Evolutionary conservation across 1,284 basidiomycete species (phyloP), one percentile per base, ranked within the genome.

Genomic region (Ceratorhiza oryzae-sativae): DNA sequence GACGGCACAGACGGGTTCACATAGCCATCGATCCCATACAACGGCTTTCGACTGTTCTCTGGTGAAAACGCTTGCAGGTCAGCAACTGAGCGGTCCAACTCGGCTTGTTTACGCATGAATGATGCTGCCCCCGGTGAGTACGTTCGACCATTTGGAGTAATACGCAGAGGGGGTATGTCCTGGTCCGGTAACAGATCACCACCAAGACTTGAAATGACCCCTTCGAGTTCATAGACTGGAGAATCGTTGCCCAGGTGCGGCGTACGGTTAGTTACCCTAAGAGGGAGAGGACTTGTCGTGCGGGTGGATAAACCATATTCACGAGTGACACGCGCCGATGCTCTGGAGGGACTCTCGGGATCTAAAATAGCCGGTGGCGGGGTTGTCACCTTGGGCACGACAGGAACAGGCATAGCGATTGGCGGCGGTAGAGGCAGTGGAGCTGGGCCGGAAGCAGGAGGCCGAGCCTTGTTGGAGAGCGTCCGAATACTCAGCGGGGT

Each of bases 11-110:
- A 56, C 39, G 74, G 71, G 30, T 60, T 76, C 63, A 71, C 59
- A 34, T 78, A 25, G 53, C 77, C 72, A 18, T n/a, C 59, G 51
- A 73, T 59, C 56, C 65, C 58, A 25, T 56, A 46, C 3, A 63
- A 53, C 36, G 76, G 62, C 48, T 62, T 72, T 18, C 46, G 23
- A 15, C 70, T 58, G 2, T 75, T 72, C 23, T 74, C 73, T 13
- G 81, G 79, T 13, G 86, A 85, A 76, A 87, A 84, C 30, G 85
- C 71, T 61, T 82, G 83, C 53, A 91, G 81, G 45, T 84, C 84
- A 34, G 86, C 85, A 65, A 91, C 89, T 72, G 72, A 70, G 30
- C 58, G 56, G 42, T 60, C 51, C 27, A 58, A 45, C 15, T 51
- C 49, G 65, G 34, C 63, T 49, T 67, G 46, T 46, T 48, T 61